phyloP scores from a whole-genome alignment of 306 rosid species.

The Castanea crenata region DNA sequence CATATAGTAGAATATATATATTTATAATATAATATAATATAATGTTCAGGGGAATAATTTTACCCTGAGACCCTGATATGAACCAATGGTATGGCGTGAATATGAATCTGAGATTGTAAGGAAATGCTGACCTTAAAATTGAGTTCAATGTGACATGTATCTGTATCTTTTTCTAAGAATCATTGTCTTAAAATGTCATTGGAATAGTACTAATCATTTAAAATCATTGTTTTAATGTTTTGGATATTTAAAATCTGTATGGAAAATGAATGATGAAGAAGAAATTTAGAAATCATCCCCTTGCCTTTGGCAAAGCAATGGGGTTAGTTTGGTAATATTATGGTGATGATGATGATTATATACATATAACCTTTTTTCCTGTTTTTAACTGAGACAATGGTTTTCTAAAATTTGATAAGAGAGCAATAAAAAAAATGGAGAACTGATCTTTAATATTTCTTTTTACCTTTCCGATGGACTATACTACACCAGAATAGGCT shows the following conservation, averaged over 20 bases:
- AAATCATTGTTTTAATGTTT: neutral
- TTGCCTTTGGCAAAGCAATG: neutral
- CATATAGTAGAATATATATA: too few species aligned
- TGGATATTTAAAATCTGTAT: neutral
- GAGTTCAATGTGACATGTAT: too few species aligned
- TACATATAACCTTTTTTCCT: neutral
- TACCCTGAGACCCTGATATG: too few species aligned
- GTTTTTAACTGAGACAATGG: neutral
- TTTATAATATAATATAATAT: too few species aligned
- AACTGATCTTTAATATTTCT: slow-evolving; percentile 4
- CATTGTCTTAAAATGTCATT: neutral
- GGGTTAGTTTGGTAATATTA: neutral
- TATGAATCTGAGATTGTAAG: too few species aligned
- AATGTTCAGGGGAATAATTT: too few species aligned
- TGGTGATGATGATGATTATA: neutral
- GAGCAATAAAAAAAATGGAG: neutral
- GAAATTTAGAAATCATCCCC: neutral
- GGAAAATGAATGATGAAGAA: neutral
- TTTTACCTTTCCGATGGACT: slow-evolving; percentile 1
- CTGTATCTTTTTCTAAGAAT: neutral
- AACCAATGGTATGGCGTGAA: too few species aligned
- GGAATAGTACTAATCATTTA: neutral
- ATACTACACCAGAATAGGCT: slow-evolving; percentile 53
- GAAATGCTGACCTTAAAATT: too few species aligned
- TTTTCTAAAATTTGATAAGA: neutral